Conservation (phyloP, 768 basidiomycete species). For the Cystoderma amianthinum region DNA sequence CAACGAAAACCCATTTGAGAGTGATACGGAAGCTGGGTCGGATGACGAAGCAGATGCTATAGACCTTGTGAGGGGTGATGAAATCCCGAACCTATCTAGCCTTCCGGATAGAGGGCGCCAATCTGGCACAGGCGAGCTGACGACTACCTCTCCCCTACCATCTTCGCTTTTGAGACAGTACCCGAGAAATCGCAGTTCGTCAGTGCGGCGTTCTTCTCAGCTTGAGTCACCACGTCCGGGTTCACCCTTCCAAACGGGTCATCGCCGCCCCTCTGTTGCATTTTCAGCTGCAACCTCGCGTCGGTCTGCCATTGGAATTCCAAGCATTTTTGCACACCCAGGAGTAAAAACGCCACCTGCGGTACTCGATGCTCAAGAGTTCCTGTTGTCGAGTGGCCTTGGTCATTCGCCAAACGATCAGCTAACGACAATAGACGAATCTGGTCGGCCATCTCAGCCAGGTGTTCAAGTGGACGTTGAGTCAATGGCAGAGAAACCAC, state of each 20-base stretch:
- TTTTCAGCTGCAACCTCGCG: constrained; percentile 35
- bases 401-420: constrained; percentile 23
- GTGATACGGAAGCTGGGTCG: constrained; percentile 36
- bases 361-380: constrained; percentile 65
- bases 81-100: not conserved
- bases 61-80: not conserved
- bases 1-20: constrained; percentile 76
- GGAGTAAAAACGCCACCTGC: constrained; percentile 77
- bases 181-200: not conserved
- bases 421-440: constrained; percentile 50
- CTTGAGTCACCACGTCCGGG: constrained; percentile 3
- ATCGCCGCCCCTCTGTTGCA: constrained; percentile 24
- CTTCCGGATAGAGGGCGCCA: not conserved
- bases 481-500: constrained; percentile 43
- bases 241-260: constrained; percentile 17
- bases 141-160: not conserved
- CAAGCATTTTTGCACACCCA: constrained; percentile 78
- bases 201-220: not conserved
- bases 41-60: constrained; percentile 20
- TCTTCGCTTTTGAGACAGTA: not conserved
- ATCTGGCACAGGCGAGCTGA: not conserved
- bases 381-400: constrained; percentile 38
- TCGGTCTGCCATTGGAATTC: constrained; percentile 51
- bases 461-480: constrained; percentile 27
- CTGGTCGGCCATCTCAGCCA: constrained; percentile 23